A percentile compares a stretch with the other conserved stretches of the same genome.
Conservation (phyloP, 192 early-diverging fungal species). For the Piromyces sp. region DNA sequence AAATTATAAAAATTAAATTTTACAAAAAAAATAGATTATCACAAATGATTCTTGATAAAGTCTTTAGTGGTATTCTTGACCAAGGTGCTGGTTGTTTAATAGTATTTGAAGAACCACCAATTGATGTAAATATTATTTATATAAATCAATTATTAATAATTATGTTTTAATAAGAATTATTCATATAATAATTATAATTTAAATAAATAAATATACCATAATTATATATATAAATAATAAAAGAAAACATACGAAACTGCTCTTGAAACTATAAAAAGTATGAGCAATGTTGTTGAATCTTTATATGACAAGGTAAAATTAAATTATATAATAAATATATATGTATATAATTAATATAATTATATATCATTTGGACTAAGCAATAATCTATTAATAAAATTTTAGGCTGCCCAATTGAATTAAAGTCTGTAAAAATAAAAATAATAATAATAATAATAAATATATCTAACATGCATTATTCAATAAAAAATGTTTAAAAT, state of each 20-base stretch:
- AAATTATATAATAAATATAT: neutral
- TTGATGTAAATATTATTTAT: conserved; percentile 41
- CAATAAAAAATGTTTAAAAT: neutral
- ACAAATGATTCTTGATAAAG: conserved; percentile 98
- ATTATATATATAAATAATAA: no score
- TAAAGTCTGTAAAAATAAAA: neutral
- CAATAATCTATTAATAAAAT: neutral
- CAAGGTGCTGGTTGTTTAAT: conserved; percentile 91
- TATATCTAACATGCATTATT: neutral
- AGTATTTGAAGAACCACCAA: conserved; percentile 76
- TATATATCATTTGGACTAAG: no score
- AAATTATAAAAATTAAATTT: neutral
- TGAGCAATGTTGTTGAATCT: conserved; percentile 85
- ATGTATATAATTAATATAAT: neutral
- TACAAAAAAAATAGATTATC: conserved; percentile 35
- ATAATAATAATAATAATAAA: neutral
- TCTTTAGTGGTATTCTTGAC: conserved; percentile 85
- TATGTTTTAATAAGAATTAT: no score
- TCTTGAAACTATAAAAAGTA: conserved; percentile 90
- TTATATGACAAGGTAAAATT: conserved; percentile 71
- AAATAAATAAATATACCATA: no score
- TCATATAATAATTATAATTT: no score
- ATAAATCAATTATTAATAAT: no score
- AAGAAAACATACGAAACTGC: conserved; percentile 80
- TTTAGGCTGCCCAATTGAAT: neutral